Evolutionary conservation across 768 basidiomycete species (phyloP).

Genomic region (Pulveroboletus sp.): DNA sequence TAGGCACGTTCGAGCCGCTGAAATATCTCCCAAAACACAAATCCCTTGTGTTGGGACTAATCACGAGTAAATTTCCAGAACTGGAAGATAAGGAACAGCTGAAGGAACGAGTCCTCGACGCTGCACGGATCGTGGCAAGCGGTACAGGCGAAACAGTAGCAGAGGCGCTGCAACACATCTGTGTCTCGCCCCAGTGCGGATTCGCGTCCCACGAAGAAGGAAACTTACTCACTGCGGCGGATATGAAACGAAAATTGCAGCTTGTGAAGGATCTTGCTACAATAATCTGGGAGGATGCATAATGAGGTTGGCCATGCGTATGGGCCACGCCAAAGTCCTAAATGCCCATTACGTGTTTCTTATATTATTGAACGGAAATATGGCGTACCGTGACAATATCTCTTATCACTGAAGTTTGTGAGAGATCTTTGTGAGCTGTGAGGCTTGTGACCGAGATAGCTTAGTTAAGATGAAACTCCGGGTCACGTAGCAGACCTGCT

Average conservation of each 20-base stretch:
- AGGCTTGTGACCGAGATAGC: too few species aligned
- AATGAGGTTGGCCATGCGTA: too few species aligned
- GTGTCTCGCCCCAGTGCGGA: conserved; percentile 51
- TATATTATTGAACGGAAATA: too few species aligned
- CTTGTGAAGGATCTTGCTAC: conserved; percentile 36
- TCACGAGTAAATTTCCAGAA: conserved; percentile 42
- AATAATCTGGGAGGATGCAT: conserved; percentile 34
- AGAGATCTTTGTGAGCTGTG: too few species aligned
- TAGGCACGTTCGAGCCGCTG: conserved; percentile 33
- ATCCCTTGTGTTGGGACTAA: conserved; percentile 39
- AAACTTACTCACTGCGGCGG: conserved; percentile 35
- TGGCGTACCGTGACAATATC: too few species aligned
- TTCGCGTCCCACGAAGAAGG: conserved; percentile 48
- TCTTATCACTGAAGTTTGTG: too few species aligned
- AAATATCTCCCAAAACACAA: conserved; percentile 35
- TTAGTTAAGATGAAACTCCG: too few species aligned
- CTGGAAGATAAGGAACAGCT: conserved; percentile 44
- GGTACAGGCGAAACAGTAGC: conserved; percentile 37
- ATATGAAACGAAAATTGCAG: conserved; percentile 30
- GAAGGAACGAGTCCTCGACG: conserved; percentile 39
- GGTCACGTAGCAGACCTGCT: too few species aligned
- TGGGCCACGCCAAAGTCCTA: too few species aligned
- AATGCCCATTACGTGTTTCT: too few species aligned
- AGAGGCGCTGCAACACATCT: conserved; percentile 38
- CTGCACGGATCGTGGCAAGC: conserved; percentile 41